Percentiles rank a stretch among this genome's conserved stretches.
phyloP scores from a whole-genome alignment of 2,329 filamentous ascomycete species.

The Neophaeococcomyces aloes region DNA sequence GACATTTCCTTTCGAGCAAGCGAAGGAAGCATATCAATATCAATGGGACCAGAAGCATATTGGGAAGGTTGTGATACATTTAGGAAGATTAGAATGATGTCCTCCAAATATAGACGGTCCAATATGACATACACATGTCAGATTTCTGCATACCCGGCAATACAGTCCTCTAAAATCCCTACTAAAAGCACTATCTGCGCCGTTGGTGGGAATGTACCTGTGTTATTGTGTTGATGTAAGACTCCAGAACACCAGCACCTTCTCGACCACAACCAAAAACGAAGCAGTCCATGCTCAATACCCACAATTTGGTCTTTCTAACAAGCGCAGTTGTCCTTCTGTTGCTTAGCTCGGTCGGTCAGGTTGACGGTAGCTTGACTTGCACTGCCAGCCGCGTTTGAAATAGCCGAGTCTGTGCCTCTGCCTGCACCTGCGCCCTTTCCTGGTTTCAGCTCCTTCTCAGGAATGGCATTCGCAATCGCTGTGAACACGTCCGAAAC shows the following conservation, averaged over 20 bases:
- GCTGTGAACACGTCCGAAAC: conserved; percentile 95
- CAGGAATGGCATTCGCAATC: conserved; percentile 94
- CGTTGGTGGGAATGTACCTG: no score
- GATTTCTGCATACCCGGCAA: no score
- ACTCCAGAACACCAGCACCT: no score
- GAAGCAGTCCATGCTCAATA: background rate
- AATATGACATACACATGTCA: no score
- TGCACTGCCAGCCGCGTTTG: conserved; percentile 31
- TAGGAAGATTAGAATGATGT: background rate
- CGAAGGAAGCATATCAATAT: conserved; percentile 46
- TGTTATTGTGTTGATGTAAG: no score
- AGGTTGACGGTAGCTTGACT: conserved; percentile 66
- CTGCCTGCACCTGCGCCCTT: conserved; percentile 49
- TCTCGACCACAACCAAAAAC: background rate
- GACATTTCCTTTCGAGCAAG: conserved; percentile 43
- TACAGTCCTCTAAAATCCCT: no score
- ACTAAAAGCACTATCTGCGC: no score
- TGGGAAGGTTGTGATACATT: conserved; percentile 37
- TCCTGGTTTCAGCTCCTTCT: conserved; percentile 81
- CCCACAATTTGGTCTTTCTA: conserved; percentile 31
- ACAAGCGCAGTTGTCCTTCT: conserved; percentile 88
- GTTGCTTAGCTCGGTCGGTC: conserved; percentile 58
- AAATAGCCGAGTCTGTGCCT: conserved; percentile 48
- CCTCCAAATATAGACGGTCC: background rate
- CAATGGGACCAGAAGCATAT: conserved; percentile 46